Evolutionary conservation across 2,329 filamentous ascomycete species (phyloP), one percentile per base, ranked within the genome.

Genomic region (Tolypocladium tundrense): DNA sequence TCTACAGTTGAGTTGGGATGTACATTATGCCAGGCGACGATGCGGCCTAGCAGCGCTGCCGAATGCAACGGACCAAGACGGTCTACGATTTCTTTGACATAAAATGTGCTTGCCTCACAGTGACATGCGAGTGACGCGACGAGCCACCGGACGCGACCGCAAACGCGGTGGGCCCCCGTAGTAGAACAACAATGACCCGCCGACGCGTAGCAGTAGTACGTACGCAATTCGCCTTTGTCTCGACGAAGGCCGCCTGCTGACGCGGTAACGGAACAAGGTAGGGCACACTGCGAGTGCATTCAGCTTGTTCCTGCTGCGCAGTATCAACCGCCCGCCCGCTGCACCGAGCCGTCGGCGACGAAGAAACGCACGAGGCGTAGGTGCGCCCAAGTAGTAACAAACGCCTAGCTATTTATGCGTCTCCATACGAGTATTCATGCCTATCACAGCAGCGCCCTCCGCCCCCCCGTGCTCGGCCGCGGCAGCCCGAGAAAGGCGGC

Each of bases 21-120:
- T 78, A 77, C 68, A 76, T 69, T 78, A 77, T 63, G 65, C 37
- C 35, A 63, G 63, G 60, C 59, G 58, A 64, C 70, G 65, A 65
- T 10, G 58, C 62, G 54, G 43, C 56, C 56, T 35, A n/a, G 40
- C 8, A 39, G 19, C n/a, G 59, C 61, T 62, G 58, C 62, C 60
- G 33, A 64, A 63, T 64, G 58, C 66, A 67, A 69, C 59, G 53
- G 54, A 55, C 54, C 54, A 9, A 55, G 19, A 35, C 16, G 56
- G 35, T 43, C 53, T 8, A 33, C 24, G 41, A 54, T 21, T 45
- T 37, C 11, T 40, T 27, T 33, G 14, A 39, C 31, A 51, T 27
- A 19, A 19, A 48, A 50, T n/a, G 39, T 16, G 5, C 41, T 42
- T 21, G 31, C 48, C 31, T 1, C 48, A 4, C 2, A 19, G n/a